Evolutionary conservation across 2,329 filamentous ascomycete species (phyloP), one percentile per base, ranked within the genome.

Genomic region (Colletotrichum spaethianum): DNA sequence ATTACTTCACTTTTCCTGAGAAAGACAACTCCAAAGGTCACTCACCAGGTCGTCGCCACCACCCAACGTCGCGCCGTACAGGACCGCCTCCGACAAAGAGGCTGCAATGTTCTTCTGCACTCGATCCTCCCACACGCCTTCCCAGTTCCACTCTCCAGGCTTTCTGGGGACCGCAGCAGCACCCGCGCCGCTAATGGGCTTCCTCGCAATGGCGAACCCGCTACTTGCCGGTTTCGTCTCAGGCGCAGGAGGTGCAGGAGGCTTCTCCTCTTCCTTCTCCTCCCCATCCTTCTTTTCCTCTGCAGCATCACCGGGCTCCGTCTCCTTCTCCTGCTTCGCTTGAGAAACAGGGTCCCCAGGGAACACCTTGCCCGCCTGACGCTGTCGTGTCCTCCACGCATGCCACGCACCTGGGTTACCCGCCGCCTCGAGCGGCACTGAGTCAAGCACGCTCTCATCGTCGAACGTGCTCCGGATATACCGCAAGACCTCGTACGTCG

Each of bases 111-210:
- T 93, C 80, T 93, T 93, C 81, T 90, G 92, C 1, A 98, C 95
- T 66, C 96, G 89, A 75, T 95, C 93, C 79, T 97, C 94, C 96
- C 96, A 99, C 0, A 98, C 96, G 0, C 96, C 95, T 78, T 98
- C 94, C 96, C 96, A 98, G 79, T 97, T 97, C 96, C 96, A 98
- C 77, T 97, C 93, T 8, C 93, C 93, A 0, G 94, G 94, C 61
- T 88, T 86, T 72, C 91, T 83, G 44, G 82, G 53, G 11, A 40
- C 63, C 14, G 52, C 42, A 28, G 55, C 36, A 33, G 38, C 62
- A 44, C 62, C 44, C 1, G 52, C 62, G 11, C 62, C 53, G 18
- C 62, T 42, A 3, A 70, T 44, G 12, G 67, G 67, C 78, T 20
- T 78, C 71, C 67, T 56, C 18, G 62, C 40, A 16, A 74, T 63